Percentiles rank a stretch among this genome's conserved stretches.
phyloP scores from a whole-genome alignment of 441 rosid species.

The Adansonia grandidieri region DNA sequence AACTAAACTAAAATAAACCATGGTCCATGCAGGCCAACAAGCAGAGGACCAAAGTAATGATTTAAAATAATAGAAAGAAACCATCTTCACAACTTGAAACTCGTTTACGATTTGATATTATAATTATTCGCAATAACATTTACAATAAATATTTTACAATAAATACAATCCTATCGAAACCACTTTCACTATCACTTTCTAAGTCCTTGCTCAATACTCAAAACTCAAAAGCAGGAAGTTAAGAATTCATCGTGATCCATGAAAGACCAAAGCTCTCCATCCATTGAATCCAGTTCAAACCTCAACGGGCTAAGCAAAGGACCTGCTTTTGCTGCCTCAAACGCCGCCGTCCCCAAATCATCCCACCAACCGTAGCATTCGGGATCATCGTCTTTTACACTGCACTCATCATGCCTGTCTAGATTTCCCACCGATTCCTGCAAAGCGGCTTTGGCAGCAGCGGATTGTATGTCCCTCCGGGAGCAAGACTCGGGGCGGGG shows the following conservation, averaged over 20 bases:
- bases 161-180: no score
- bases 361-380: not conserved
- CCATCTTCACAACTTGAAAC: no score
- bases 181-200: no score
- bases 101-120: no score
- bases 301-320: not conserved
- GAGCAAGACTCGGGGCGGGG: conserved; percentile 14
- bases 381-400: not conserved
- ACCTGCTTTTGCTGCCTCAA: not conserved
- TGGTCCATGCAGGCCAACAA: not conserved
- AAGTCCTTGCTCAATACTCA: not conserved
- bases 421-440: not conserved
- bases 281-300: not conserved
- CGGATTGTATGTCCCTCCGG: conserved; percentile 16
- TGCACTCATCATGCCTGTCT: not conserved
- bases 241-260: not conserved
- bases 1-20: not conserved
- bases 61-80: no score
- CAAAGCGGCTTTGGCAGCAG: conserved; percentile 22
- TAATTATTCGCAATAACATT: no score
- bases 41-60: not conserved
- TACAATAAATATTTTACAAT: no score
- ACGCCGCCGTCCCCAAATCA: not conserved
- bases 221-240: not conserved
- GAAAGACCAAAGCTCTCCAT: not conserved